Base-by-base conservation (phyloP, 371 early-diverging fungal genomes). In the Phascolomyces articulosus region DNA sequence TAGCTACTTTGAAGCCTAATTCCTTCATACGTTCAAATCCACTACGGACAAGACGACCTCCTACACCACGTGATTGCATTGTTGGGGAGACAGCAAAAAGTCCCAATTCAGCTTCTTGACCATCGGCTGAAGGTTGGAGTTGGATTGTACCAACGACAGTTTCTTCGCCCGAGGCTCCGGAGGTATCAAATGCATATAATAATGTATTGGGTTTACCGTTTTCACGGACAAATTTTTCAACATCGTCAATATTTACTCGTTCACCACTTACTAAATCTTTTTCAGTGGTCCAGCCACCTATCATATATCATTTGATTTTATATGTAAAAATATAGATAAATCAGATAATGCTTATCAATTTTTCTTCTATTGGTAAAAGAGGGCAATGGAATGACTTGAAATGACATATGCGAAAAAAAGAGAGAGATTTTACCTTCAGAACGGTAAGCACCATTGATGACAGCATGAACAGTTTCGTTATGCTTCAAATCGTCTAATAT, bases 1-100 rank as follows among this genome's bases (percentile, higher is more conserved):
- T 60, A 13, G 82, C 84, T 24, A 72, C 67, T 4, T 65, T 55
- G 40, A 73, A 78, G 2, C 79, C 71, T 51, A 80, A 64, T 9
- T 15, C 29, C 4, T 68, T 73, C 74, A 81, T 84, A 27, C 77
- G 68, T 2, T 55, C 57, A 61, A 83, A 58, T 1, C 79, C 79
- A 27, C 71, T 69, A 44, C 82, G 79, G n/a, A 86, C 61, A 2
- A 86, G 71, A 48, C 76, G 76, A 58, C 83, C 79, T 20, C 87
- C 87, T 44, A 85, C 81, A 23, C 87, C 87, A 16, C 79, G 68
- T 8, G 85, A 84, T 68, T 86, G 85, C 31, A 74, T 71, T 0
- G 68, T 23, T 24, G 83, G 87, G 15, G 77, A 67, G 13, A 87
- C 85, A 29, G 83, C 75, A 47, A 87, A 79, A 16, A 85, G 68